phyloP scores from a whole-genome alignment of 2,329 filamentous ascomycete genomes.

The Xylaria hypoxylon region DNA sequence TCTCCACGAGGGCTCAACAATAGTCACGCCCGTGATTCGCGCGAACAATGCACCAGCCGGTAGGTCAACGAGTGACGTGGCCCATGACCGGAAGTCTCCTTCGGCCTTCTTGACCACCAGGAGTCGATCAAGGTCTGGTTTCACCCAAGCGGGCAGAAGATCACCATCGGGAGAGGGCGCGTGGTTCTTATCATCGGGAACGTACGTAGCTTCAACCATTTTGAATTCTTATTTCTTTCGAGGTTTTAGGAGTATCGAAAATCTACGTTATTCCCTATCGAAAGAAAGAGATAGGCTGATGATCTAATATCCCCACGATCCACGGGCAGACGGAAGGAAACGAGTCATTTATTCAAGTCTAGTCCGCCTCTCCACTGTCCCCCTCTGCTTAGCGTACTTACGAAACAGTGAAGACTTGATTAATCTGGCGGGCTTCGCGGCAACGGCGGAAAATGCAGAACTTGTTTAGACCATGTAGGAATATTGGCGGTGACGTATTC shows the following conservation, averaged over 20 bases:
- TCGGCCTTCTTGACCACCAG: conserved; percentile 22
- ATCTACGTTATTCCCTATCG: not conserved
- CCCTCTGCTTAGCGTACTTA: conserved; percentile 29
- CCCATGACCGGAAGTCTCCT: conserved; percentile 27
- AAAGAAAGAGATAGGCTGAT: not conserved
- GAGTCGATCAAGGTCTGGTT: conserved; percentile 32
- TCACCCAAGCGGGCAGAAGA: conserved; percentile 35
- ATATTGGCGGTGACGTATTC: conserved; percentile 3
- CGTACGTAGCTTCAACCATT: conserved; percentile 8
- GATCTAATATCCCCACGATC: not conserved
- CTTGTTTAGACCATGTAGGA: not conserved
- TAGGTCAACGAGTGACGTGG: conserved; percentile 32
- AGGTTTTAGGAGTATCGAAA: not conserved
- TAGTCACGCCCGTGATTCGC: conserved; percentile 28
- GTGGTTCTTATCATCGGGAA: not conserved
- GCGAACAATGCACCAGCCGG: conserved; percentile 36
- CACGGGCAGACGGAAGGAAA: conserved; percentile 21
- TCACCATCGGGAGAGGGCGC: conserved; percentile 5
- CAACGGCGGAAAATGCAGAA: conserved; percentile 13
- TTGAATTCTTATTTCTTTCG: not conserved
- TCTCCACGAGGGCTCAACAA: conserved; percentile 14
- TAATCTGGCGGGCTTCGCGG: conserved; percentile 28
- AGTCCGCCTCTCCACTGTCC: conserved; percentile 24
- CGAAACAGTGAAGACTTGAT: conserved; percentile 17
- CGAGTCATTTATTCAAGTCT: conserved; percentile 29